A percentile compares a stretch with the other conserved stretches of the same genome.
phyloP scores from a whole-genome alignment of 495 filamentous ascomycete genomes.

The Aspergillus incahuasiensis region DNA sequence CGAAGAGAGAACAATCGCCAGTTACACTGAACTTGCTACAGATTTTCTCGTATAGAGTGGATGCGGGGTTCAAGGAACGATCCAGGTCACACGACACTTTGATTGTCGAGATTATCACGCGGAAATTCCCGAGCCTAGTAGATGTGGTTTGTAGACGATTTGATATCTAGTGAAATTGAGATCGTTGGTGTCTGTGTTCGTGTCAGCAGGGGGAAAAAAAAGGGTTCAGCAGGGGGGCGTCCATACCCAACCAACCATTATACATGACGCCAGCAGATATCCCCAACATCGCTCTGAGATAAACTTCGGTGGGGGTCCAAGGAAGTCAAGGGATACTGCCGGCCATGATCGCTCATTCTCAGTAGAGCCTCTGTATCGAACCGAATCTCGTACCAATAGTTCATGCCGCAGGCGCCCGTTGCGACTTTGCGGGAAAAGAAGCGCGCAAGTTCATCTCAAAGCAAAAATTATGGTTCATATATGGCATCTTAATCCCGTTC shows the following conservation, averaged over 20 bases:
- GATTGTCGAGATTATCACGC: slow-evolving; percentile 7
- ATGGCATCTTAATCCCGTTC: slow-evolving; percentile 30
- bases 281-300: background rate
- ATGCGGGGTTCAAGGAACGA: background rate
- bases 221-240: background rate
- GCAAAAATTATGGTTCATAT: slow-evolving; percentile 1
- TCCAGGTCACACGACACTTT: slow-evolving; percentile 10
- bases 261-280: slow-evolving; percentile 31
- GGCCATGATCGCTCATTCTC: slow-evolving; percentile 12
- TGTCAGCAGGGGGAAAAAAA: slow-evolving; percentile 8
- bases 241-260: slow-evolving; percentile 29
- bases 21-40: background rate
- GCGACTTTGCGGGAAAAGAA: background rate
- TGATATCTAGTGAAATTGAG: slow-evolving; percentile 6
- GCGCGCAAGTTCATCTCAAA: background rate
- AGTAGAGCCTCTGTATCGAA: background rate
- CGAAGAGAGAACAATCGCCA: background rate
- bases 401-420: background rate
- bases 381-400: background rate
- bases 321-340: slow-evolving; percentile 16
- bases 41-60: background rate
- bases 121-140: background rate
- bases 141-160: slow-evolving; percentile 4
- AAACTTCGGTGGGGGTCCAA: background rate
- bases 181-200: background rate